Percentiles rank a stretch among this genome's conserved stretches.
Conservation (phyloP, 345 rosid species). For the Pistacia integerrima region DNA sequence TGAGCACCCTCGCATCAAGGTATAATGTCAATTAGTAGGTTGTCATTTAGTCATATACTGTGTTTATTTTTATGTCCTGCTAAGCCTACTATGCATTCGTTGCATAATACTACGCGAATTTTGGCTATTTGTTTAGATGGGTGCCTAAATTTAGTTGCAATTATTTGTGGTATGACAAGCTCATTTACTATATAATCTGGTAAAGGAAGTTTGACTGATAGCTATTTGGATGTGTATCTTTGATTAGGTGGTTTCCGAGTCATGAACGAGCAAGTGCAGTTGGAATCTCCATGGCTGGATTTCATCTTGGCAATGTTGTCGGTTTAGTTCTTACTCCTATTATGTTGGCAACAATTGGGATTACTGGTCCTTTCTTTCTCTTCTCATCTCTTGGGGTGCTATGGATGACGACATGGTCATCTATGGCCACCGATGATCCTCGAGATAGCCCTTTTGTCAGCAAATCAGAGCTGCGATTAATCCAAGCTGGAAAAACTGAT, state of each 20-base stretch:
- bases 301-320: slow-evolving; percentile 90
- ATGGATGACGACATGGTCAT: slow-evolving; percentile 72
- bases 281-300: slow-evolving; percentile 93
- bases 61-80: neutral
- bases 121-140: neutral
- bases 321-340: slow-evolving; percentile 81
- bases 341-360: slow-evolving; percentile 67
- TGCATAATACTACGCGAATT: neutral
- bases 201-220: neutral
- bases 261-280: slow-evolving; percentile 89
- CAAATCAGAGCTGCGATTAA: slow-evolving; percentile 62
- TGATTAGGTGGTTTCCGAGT: slow-evolving; percentile 76
- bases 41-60: no score
- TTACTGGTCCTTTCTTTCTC: slow-evolving; percentile 78
- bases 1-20: slow-evolving; percentile 86
- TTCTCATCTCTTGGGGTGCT: slow-evolving; percentile 73
- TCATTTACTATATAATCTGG: neutral
- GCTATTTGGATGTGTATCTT: neutral
- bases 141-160: neutral
- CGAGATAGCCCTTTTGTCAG: slow-evolving; percentile 57
- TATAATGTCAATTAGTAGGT: slow-evolving; percentile 17
- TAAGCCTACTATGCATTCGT: neutral
- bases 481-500: slow-evolving; percentile 69
- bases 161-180: neutral
- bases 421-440: slow-evolving; percentile 65